phyloP scores from a whole-genome alignment of 139 green algal species.

The Ettlia oleoabundans region DNA sequence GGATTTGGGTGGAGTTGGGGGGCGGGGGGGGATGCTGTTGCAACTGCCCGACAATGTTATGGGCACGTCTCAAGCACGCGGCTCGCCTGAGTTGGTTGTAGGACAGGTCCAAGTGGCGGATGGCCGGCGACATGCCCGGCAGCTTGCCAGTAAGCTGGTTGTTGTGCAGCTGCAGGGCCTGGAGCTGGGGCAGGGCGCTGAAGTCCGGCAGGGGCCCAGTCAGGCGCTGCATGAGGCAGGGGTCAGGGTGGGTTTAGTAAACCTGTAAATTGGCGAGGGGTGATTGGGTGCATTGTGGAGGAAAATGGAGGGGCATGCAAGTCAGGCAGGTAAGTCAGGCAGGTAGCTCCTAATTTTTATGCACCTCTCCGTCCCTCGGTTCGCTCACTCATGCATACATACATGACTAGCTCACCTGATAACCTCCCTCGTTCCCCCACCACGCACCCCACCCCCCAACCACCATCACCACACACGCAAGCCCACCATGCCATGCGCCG shows the following conservation, averaged over 20 bases:
- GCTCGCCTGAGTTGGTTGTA: constrained; percentile 1
- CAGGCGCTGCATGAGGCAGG: background rate
- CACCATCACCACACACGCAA: background rate
- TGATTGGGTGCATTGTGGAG: background rate
- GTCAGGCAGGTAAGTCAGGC: too few relatives aligned
- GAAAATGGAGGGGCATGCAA: background rate
- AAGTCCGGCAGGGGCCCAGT: background rate
- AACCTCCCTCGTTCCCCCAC: background rate
- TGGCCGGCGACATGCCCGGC: background rate
- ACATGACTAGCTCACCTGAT: too few relatives aligned
- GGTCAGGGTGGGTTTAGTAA: background rate
- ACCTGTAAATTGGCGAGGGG: background rate
- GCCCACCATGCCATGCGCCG: constrained; percentile 4
- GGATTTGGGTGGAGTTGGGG: too few relatives aligned
- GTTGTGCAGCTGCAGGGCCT: constrained; percentile 17
- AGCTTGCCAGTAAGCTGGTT: constrained; percentile 13
- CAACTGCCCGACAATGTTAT: too few relatives aligned
- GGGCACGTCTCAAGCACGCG: background rate
- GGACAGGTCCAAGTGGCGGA: constrained; percentile 12
- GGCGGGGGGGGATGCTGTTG: too few relatives aligned
- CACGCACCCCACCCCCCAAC: background rate
- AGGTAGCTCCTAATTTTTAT: too few relatives aligned
- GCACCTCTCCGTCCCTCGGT: too few relatives aligned
- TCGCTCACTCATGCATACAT: background rate
- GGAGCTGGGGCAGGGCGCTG: background rate